Evolutionary conservation across 768 basidiomycete genomes (phyloP).

Genomic region (Leucogyrophana mollusca): DNA sequence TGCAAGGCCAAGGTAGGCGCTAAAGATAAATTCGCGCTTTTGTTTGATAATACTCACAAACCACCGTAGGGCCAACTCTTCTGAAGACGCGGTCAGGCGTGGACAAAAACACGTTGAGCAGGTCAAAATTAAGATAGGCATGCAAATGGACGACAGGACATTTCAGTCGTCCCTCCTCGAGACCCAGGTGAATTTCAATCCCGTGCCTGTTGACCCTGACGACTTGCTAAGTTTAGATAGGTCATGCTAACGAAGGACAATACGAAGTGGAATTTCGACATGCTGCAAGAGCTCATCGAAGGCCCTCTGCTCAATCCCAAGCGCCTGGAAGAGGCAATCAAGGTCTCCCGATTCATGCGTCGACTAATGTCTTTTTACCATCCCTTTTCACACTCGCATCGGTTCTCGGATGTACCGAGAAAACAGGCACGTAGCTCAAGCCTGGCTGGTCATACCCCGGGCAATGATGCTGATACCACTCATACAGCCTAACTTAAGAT

Average conservation of each 20-base stretch:
- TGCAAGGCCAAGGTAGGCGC: constrained; percentile 60
- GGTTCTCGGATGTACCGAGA: constrained; percentile 80
- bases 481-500: constrained; percentile 69
- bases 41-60: not conserved
- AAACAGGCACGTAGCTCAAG: constrained; percentile 48
- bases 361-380: constrained; percentile 92
- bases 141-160: constrained; percentile 94
- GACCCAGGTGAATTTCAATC: constrained; percentile 60
- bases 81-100: constrained; percentile 83
- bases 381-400: constrained; percentile 77
- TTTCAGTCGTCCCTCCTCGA: constrained; percentile 86
- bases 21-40: not conserved
- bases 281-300: constrained; percentile 84
- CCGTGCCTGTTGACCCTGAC: not conserved
- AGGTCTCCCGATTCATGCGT: constrained; percentile 85
- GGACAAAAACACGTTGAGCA: constrained; percentile 92
- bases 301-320: constrained; percentile 91
- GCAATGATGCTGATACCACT: not conserved
- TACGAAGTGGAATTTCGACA: constrained; percentile 90
- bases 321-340: constrained; percentile 92
- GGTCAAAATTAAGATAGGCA: constrained; percentile 81
- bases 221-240: constrained; percentile 33
- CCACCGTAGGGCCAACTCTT: constrained; percentile 62
- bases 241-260: constrained; percentile 88
- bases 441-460: constrained; percentile 6